Evolutionary conservation across 495 filamentous ascomycete species (phyloP), one percentile per base, ranked within the genome.

Genomic region (Cladorrhinum samala): DNA sequence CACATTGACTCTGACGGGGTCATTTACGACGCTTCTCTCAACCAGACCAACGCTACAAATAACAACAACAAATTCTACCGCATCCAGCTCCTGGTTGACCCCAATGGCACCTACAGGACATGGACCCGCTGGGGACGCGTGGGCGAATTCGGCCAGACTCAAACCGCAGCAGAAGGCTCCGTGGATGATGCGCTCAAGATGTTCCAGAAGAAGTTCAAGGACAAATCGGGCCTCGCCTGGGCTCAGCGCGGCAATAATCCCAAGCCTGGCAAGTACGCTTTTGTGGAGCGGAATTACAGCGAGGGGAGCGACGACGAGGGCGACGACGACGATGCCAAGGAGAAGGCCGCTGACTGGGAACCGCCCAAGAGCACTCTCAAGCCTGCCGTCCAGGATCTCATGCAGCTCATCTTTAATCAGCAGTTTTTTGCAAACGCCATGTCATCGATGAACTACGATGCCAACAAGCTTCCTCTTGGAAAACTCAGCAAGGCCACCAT

Each of bases 81-180:
- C 21, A 60, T 88, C 19, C 83, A 79, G 73, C 47, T 78, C 11
- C 48, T 78, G 23, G 58, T 59, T 1, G 61, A 59, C 46, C 19
- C 52, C 4, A 49, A 20, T 1, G 58, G 49, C 0, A 25, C 54
- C 9, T 86, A 73, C 68, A 55, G 69, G 18, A 77, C 78, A 5
- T 87, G 84, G 83, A 87, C 82, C 1, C 78, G 85, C 13, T 92
- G 84, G 86, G 89, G 89, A 9, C 78, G 89, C 14, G 87, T 92
- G 7, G 89, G 89, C 0, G 87, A 91, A 52, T 58, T 49, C 27
- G 89, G 89, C 2, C 82, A 88, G 58, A 75, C 62, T 6, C 73
- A 76, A 1, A 51, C 72, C 16, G 56, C 85, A 2, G 73, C 71
- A 2, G 27, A 65, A 8, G 70, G 73, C 9, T 44, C 54, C 16